A percentile compares a stretch with the other conserved stretches of the same genome.
Evolutionary conservation across 2,329 filamentous ascomycete genomes (phyloP).

Genomic region (Alternaria consortialis): DNA sequence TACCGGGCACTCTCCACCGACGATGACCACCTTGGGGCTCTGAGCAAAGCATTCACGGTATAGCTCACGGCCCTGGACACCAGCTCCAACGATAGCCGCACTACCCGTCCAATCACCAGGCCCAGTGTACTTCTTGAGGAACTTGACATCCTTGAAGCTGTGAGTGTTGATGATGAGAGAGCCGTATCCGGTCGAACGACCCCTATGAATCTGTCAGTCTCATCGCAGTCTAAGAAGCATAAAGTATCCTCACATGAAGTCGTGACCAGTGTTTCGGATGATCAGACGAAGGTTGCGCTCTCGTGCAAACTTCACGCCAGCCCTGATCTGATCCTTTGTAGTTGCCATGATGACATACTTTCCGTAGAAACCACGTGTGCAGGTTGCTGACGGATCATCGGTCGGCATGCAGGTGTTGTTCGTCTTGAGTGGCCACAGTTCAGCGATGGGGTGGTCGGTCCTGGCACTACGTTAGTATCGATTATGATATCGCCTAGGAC

Average conservation of each 20-base stretch:
- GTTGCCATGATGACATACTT: constrained; percentile 47
- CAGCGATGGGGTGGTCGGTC: constrained; percentile 44
- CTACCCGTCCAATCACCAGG: constrained; percentile 45
- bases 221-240: background rate
- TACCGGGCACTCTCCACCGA: constrained; percentile 51
- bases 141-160: constrained; percentile 46
- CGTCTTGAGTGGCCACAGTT: constrained; percentile 45
- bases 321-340: constrained; percentile 44
- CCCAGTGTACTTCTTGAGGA: constrained; percentile 42
- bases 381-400: constrained; percentile 33
- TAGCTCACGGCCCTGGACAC: constrained; percentile 47
- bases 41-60: constrained; percentile 43
- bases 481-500: background rate
- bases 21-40: constrained; percentile 43
- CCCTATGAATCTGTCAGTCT: constrained; percentile 23
- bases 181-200: constrained; percentile 46
- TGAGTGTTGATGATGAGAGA: constrained; percentile 50
- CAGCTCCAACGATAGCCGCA: constrained; percentile 45
- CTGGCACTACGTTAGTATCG: constrained; percentile 21
- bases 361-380: constrained; percentile 46
- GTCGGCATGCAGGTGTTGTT: constrained; percentile 48
- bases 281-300: constrained; percentile 44
- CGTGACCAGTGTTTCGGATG: constrained; percentile 49
- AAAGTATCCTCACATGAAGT: constrained; percentile 38
- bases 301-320: constrained; percentile 47